Percentiles rank a stretch among this genome's conserved stretches.
Conservation (phyloP, 495 filamentous ascomycete species). For the Trichoderma virens region DNA sequence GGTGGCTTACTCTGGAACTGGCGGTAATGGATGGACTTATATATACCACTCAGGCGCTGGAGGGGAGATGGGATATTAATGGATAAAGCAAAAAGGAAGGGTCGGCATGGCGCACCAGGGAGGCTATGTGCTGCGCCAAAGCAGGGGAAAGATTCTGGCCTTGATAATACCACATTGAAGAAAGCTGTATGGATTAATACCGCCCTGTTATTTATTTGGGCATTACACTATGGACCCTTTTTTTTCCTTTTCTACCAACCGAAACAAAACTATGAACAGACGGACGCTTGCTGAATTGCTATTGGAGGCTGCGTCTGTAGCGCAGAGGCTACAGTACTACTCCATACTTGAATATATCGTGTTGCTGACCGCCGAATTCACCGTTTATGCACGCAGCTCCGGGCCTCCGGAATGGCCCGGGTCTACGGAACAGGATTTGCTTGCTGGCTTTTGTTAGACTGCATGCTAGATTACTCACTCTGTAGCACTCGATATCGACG, state of each 20-base stretch:
- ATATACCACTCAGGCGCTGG: conserved; percentile 7
- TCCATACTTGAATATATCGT: background rate
- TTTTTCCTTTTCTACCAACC: background rate
- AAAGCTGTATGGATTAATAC: conserved; percentile 8
- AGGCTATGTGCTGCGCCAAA: background rate
- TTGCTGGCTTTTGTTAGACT: background rate
- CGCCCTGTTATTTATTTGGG: conserved; percentile 6
- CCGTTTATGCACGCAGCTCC: background rate
- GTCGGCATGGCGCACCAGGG: background rate
- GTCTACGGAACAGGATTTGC: background rate
- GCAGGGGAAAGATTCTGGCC: background rate
- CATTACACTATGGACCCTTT: background rate
- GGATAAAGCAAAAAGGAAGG: background rate
- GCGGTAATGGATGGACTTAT: conserved; percentile 9
- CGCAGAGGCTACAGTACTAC: background rate
- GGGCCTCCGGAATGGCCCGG: background rate
- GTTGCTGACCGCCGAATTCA: background rate
- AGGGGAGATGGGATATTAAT: background rate
- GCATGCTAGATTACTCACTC: too few relatives aligned
- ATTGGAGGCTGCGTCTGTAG: background rate
- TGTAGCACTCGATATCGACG: too few relatives aligned
- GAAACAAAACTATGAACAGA: background rate
- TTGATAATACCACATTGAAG: conserved; percentile 6
- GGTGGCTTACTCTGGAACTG: conserved; percentile 12
- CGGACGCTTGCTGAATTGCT: background rate